phyloP scores from a whole-genome alignment of 768 basidiomycete species.

The Asterophora parasitica region DNA sequence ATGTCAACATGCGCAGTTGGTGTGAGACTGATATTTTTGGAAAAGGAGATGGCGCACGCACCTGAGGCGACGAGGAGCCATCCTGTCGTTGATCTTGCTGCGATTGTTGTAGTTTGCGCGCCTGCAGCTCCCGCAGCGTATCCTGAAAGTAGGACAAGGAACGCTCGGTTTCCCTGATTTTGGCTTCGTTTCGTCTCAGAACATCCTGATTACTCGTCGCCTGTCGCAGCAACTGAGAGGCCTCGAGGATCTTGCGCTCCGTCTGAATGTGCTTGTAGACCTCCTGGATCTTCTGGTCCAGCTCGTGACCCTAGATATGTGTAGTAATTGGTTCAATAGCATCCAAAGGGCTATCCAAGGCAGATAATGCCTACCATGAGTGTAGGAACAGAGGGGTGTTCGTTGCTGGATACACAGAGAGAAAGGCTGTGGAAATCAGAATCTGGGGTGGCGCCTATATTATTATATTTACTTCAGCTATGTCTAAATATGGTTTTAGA shows the following conservation, averaged over 20 bases:
- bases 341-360: constrained; percentile 20
- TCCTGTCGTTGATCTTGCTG: constrained; percentile 51
- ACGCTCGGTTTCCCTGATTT: constrained; percentile 83
- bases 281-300: constrained; percentile 93
- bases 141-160: constrained; percentile 85
- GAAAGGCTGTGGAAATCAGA: constrained; percentile 17
- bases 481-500: constrained; percentile 8
- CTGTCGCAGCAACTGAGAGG: constrained; percentile 68
- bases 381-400: constrained; percentile 18
- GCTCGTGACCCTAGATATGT: constrained; percentile 47
- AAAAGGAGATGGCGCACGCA: constrained; percentile 13
- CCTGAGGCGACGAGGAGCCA: constrained; percentile 39
- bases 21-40: neutral
- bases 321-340: constrained; percentile 3
- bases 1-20: constrained; percentile 9
- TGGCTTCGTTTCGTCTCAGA: constrained; percentile 70
- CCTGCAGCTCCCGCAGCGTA: constrained; percentile 76
- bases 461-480: constrained; percentile 11
- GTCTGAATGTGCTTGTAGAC: constrained; percentile 87
- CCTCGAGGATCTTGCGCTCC: constrained; percentile 90
- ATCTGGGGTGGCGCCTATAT: constrained; percentile 21
- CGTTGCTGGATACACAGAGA: constrained; percentile 12
- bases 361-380: constrained; percentile 10
- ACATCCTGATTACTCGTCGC: constrained; percentile 89
- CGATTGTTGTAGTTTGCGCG: constrained; percentile 63